Conservation (phyloP, 225 moss, liverwort and hornwort genomes). For the Sphagnum contortum region DNA sequence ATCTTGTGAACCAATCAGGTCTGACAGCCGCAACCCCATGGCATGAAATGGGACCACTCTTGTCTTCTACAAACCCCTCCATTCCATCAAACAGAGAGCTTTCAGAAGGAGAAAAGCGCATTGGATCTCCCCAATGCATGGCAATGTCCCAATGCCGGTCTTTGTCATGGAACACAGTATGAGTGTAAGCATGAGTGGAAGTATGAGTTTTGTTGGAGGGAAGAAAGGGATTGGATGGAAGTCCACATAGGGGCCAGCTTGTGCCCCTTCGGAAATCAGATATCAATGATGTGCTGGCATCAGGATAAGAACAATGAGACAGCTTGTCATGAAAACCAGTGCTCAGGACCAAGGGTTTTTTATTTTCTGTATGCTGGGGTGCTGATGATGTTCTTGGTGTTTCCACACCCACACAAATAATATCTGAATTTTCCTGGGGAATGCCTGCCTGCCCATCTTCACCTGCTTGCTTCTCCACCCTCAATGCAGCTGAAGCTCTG, state of each 20-base stretch:
- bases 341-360: constrained; percentile 16
- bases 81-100: constrained; percentile 11
- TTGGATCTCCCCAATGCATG: constrained; percentile 32
- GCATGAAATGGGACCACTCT: constrained; percentile 15
- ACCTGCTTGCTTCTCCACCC: constrained; percentile 16
- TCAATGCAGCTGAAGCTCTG: constrained; percentile 25
- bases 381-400: constrained; percentile 10
- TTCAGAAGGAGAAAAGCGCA: constrained; percentile 13
- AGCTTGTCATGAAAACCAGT: constrained; percentile 17
- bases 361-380: constrained; percentile 13
- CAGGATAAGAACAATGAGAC: constrained; percentile 8
- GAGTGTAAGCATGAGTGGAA: constrained; percentile 42
- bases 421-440: constrained; percentile 11
- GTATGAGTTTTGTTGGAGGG: constrained; percentile 34
- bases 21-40: constrained; percentile 25
- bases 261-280: constrained; percentile 62
- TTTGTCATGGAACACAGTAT: constrained; percentile 52
- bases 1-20: constrained; percentile 49
- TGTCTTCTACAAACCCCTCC: constrained; percentile 15
- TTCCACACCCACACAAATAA: constrained; percentile 11
- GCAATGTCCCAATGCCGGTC: constrained; percentile 79
- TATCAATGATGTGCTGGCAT: constrained; percentile 25
- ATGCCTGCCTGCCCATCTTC: constrained; percentile 9
- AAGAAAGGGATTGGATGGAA: constrained; percentile 80
- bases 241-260: constrained; percentile 77